Percentiles rank a stretch among this genome's conserved stretches.
These are phyloP conservation scores for Fraxinus floribunda DNA, from an alignment of 305 asterid genomes.

Conservation along the genomic window DNA sequence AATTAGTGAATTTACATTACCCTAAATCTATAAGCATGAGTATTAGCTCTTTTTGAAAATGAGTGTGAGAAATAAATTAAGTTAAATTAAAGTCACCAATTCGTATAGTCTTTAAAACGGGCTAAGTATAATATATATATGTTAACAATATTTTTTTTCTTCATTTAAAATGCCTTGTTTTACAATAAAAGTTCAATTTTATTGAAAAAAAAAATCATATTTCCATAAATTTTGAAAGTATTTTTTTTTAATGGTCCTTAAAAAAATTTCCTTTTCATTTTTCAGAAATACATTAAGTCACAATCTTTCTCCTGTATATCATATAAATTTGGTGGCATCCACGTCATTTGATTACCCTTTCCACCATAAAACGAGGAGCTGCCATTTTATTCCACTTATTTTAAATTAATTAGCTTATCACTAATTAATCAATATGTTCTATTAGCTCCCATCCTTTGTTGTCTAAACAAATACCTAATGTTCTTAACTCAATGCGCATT, in stretches of 20 bases:
- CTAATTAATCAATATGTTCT: not conserved
- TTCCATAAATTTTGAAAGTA: no score
- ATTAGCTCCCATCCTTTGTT: not conserved
- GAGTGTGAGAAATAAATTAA: no score
- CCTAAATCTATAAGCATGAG: not conserved
- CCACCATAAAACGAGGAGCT: slow-evolving; percentile 25
- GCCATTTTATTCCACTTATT: slow-evolving; percentile 1
- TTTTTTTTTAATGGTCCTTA: no score
- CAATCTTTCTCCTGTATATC: not conserved
- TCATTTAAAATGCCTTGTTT: no score
- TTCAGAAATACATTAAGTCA: not conserved
- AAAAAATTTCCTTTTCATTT: no score
- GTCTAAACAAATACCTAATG: not conserved
- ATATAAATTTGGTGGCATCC: slow-evolving; percentile 24
- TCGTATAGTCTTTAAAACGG: no score
- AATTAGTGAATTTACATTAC: not conserved
- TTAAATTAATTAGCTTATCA: not conserved
- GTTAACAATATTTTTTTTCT: no score
- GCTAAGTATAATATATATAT: no score
- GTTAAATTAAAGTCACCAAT: no score
- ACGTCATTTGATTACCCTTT: slow-evolving; percentile 18
- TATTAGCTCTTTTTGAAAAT: no score
- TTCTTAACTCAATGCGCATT: not conserved
- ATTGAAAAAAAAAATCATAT: no score
- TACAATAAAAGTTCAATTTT: no score